Percentiles rank a stretch among this genome's conserved stretches.
Conservation (phyloP, 768 basidiomycete genomes). For the Suillus subluteus region DNA sequence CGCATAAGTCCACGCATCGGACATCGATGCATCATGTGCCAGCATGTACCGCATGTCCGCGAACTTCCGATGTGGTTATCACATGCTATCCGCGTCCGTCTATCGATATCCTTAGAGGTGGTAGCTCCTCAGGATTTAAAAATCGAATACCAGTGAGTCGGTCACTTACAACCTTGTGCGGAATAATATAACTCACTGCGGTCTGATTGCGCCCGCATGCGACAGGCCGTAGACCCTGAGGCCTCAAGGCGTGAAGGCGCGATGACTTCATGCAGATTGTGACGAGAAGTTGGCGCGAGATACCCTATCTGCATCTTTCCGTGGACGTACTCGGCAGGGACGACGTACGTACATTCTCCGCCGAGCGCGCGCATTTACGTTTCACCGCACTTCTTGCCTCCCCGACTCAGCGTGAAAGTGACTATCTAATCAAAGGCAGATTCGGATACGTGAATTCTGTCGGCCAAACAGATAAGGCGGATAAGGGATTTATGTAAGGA, state of each 20-base stretch:
- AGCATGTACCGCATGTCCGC: neutral
- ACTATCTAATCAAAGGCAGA: neutral
- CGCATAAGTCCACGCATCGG: slow-evolving; percentile 4
- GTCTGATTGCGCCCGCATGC: neutral
- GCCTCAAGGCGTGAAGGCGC: neutral
- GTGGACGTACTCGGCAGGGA: neutral
- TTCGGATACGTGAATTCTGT: neutral
- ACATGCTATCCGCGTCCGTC: neutral
- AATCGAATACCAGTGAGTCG: neutral
- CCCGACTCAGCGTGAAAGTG: neutral
- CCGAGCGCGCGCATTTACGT: neutral
- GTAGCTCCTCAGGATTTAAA: neutral
- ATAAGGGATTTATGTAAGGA: slow-evolving; percentile 1
- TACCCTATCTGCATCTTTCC: neutral
- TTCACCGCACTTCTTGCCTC: neutral
- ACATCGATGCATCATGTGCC: neutral
- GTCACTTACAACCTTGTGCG: neutral
- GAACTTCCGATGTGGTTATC: neutral
- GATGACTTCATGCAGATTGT: neutral
- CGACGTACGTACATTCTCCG: neutral
- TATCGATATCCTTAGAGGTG: neutral
- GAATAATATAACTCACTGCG: no score
- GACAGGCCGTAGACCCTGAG: neutral
- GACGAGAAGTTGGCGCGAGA: neutral
- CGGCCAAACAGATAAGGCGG: neutral